Evolutionary conservation across 2,329 filamentous ascomycete genomes (phyloP), one percentile per base, ranked within the genome.

Genomic region (Phoma sp.): DNA sequence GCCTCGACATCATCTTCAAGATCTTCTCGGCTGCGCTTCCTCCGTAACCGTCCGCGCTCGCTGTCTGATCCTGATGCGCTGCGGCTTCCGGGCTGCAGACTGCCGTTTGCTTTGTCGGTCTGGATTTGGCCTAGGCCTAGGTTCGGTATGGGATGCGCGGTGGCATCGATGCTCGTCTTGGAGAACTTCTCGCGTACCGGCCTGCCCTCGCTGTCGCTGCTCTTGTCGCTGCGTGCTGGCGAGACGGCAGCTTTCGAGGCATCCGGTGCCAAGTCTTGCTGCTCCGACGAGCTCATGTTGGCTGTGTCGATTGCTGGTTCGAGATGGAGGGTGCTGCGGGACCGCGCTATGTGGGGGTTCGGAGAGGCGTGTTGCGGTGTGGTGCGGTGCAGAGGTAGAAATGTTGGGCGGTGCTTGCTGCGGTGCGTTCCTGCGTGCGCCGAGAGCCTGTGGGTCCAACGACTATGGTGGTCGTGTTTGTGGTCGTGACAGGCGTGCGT

Each of bases 111-210:
- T 37, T 47, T 63, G 19, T 67, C 65, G 19, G 61, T 60, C 68
- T 71, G 70, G 22, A 51, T 38, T 40, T 63, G 61, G 37, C 68
- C 65, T 10, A 61, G 61, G 37, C 68, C 65, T 10, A 61, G 54
- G 32, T 36, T 44, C 35, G 59, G 50, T 17, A 48, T 48, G 47
- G 61, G 51, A 32, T 71, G 62, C 15, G 64, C 61, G 17, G 59
- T 58, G 39, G 62, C 74, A 35, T 81, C 81, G 51, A 88, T 85
- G n/a, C 82, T 80, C 3, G 85, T 85, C 64, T 87, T 82, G 71
- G 85, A 82, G 49, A 88, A 75, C 72, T 86, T 84, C 69, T 87
- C 82, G 54, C 85, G 77, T 33, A 86, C 82, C 8, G 84, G 84
- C 56, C 80, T 81, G 69, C 87, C 84, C 57, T 81, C 80, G 55